Evolutionary conservation across 768 basidiomycete species (phyloP).

Genomic region (Collybia nuda): DNA sequence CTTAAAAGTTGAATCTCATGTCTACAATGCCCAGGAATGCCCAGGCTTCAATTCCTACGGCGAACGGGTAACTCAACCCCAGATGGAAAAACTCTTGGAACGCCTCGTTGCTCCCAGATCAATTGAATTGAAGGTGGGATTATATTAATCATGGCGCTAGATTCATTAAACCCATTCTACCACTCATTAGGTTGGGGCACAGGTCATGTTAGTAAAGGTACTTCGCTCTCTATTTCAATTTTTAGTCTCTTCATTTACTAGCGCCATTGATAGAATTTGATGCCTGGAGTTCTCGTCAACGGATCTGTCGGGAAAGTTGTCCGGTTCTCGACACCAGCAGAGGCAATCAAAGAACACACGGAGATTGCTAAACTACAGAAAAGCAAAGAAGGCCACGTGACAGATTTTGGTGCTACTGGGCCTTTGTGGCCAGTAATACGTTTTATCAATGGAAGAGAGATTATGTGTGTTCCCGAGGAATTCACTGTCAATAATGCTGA

Average conservation of each 20-base stretch:
- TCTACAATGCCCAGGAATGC: slow-evolving; percentile 44
- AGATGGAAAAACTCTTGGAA: slow-evolving; percentile 48
- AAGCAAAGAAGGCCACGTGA: slow-evolving; percentile 13
- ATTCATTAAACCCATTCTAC: slow-evolving; percentile 2
- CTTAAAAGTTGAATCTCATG: slow-evolving; percentile 35
- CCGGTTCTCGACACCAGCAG: slow-evolving; percentile 41
- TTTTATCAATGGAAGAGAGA: slow-evolving; percentile 47
- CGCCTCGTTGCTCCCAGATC: slow-evolving; percentile 56
- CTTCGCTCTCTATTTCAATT: not conserved
- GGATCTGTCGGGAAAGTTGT: slow-evolving; percentile 63
- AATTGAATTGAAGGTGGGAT: slow-evolving; percentile 49
- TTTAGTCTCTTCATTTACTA: not conserved
- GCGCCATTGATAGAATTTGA: slow-evolving; percentile 50
- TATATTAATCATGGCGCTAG: not conserved
- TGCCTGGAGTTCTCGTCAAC: slow-evolving; percentile 70
- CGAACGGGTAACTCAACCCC: slow-evolving; percentile 26
- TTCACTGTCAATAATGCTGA: slow-evolving; percentile 65
- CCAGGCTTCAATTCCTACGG: slow-evolving; percentile 46
- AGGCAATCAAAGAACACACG: slow-evolving; percentile 34
- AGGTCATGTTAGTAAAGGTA: slow-evolving; percentile 84
- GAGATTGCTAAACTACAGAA: slow-evolving; percentile 36
- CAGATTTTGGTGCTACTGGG: slow-evolving; percentile 9
- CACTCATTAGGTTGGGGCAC: slow-evolving; percentile 61
- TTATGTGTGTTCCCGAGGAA: slow-evolving; percentile 52
- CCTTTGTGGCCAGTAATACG: slow-evolving; percentile 57